phyloP scores from a whole-genome alignment of 768 basidiomycete species.

The Boletus sp. region DNA sequence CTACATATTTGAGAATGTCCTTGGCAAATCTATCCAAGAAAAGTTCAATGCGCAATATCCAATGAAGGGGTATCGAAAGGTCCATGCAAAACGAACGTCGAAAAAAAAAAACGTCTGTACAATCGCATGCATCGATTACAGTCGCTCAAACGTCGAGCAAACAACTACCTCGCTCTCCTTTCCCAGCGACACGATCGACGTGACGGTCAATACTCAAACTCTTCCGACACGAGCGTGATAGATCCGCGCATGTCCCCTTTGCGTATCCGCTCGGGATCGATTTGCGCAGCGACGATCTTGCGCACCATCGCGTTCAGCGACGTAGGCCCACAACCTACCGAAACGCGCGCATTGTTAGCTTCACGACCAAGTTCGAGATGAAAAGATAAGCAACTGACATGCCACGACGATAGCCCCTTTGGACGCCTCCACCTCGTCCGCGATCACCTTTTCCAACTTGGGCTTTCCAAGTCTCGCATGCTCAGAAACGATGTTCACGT shows the following conservation, averaged over 20 bases:
- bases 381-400: constrained; percentile 46
- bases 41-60: too few species aligned
- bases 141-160: not conserved
- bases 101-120: not conserved
- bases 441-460: constrained; percentile 56
- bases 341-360: not conserved
- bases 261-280: constrained; percentile 51
- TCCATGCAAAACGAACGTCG: constrained; percentile 9
- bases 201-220: constrained; percentile 54
- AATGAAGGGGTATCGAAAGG: not conserved
- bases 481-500: constrained; percentile 60
- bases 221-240: constrained; percentile 63
- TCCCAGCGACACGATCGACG: not conserved
- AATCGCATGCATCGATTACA: not conserved
- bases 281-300: constrained; percentile 59
- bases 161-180: not conserved
- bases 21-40: too few species aligned
- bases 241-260: constrained; percentile 58
- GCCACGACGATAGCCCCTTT: constrained; percentile 62
- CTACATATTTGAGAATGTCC: too few species aligned
- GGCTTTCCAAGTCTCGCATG: constrained; percentile 66
- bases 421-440: constrained; percentile 60
- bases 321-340: constrained; percentile 69
- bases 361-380: too few species aligned
- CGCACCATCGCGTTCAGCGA: constrained; percentile 69